phyloP scores from a whole-genome alignment of 2,329 filamentous ascomycete genomes.

The Cadophora luteo-olivacea region DNA sequence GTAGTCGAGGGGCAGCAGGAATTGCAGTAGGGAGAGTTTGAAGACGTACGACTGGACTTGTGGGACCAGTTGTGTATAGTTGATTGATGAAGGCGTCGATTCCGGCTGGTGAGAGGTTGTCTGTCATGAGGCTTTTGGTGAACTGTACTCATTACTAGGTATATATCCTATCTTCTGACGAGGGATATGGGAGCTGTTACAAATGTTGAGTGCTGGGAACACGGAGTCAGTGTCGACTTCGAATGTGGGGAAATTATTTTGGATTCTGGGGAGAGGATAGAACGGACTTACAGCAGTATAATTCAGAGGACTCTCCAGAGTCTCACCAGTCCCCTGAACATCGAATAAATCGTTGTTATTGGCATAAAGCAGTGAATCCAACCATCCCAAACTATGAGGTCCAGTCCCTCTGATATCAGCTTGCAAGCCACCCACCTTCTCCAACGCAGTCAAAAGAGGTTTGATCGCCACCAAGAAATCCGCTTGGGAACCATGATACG shows the following conservation, averaged over 20 bases:
- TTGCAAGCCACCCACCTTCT: slow-evolving; percentile 15
- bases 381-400: slow-evolving; percentile 18
- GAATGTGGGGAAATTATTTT: too few relatives aligned
- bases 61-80: slow-evolving; percentile 12
- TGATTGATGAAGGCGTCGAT: slow-evolving; percentile 18
- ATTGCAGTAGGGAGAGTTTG: neutral
- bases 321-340: slow-evolving; percentile 18
- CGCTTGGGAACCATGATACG: slow-evolving; percentile 15
- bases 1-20: neutral
- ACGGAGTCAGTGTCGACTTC: neutral
- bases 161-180: neutral
- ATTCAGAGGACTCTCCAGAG: slow-evolving; percentile 19
- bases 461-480: slow-evolving; percentile 8
- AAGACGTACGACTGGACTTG: neutral
- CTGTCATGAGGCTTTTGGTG: slow-evolving; percentile 22
- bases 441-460: slow-evolving; percentile 15
- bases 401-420: slow-evolving; percentile 4
- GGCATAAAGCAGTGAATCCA: slow-evolving; percentile 23
- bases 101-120: slow-evolving; percentile 19
- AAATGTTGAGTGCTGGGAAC: slow-evolving; percentile 16
- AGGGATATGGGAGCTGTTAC: neutral
- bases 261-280: too few relatives aligned
- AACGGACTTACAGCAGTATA: slow-evolving; percentile 20
- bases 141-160: too few relatives aligned
- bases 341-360: slow-evolving; percentile 24